A percentile compares a stretch with the other conserved stretches of the same genome.
Conservation (phyloP, 257 asterid genomes). For the Craterostigma plantagineum region DNA sequence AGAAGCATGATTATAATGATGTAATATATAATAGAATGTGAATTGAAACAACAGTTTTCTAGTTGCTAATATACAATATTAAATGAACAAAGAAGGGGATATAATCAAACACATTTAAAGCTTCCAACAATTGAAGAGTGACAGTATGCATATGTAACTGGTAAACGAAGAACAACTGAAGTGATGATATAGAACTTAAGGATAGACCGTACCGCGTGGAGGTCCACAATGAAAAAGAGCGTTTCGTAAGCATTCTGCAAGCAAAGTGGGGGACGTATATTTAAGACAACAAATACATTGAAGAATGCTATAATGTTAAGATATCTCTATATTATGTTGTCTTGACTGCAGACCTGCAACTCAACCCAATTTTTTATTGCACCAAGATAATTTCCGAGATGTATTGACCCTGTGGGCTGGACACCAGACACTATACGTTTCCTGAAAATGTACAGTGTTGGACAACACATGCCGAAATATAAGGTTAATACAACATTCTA, state of each 20-base stretch:
- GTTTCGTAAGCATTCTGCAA: conserved; percentile 84
- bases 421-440: conserved; percentile 96
- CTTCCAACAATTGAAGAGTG: too few relatives aligned
- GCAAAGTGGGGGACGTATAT: conserved; percentile 6
- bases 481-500: too few relatives aligned
- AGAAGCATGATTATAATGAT: conserved; percentile 6
- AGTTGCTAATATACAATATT: too few relatives aligned
- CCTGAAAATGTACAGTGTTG: conserved; percentile 21
- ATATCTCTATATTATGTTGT: neutral
- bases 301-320: neutral
- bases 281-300: neutral
- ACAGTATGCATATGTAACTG: neutral
- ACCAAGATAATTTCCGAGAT: conserved; percentile 88
- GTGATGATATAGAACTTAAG: conserved; percentile 1
- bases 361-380: conserved; percentile 90
- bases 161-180: neutral
- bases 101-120: too few relatives aligned
- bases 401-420: conserved; percentile 99
- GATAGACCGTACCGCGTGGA: conserved; percentile 76
- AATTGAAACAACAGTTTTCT: too few relatives aligned
- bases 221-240: conserved; percentile 91
- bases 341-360: conserved; percentile 46
- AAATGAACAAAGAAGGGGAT: too few relatives aligned
- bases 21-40: neutral
- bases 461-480: neutral